A percentile compares a stretch with the other conserved stretches of the same genome.
Evolutionary conservation across 768 basidiomycete species (phyloP).

Genomic region (Lentinula detonsa): DNA sequence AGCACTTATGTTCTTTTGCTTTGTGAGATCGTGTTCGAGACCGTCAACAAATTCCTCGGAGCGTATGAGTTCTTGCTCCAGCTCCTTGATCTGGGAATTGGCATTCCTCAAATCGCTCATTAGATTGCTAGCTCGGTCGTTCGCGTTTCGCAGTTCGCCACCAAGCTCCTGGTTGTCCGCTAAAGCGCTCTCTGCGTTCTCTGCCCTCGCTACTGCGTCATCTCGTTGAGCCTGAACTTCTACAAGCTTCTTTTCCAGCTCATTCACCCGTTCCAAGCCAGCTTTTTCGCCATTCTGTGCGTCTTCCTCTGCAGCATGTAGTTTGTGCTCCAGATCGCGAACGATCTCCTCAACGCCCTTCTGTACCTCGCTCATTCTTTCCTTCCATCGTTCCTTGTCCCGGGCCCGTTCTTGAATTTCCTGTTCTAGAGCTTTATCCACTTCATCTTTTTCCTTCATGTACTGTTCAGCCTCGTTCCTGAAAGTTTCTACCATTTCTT

Average conservation of each 20-base stretch:
- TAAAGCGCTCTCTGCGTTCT: slow-evolving; percentile 58
- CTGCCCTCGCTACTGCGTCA: slow-evolving; percentile 50
- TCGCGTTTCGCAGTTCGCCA: slow-evolving; percentile 58
- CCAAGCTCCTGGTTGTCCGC: slow-evolving; percentile 66
- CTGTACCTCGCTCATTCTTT: slow-evolving; percentile 67
- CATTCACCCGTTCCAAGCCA: slow-evolving; percentile 29
- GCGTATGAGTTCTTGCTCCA: slow-evolving; percentile 54
- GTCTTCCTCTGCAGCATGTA: slow-evolving; percentile 44
- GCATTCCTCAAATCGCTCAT: slow-evolving; percentile 56
- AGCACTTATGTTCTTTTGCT: slow-evolving; percentile 39
- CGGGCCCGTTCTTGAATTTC: slow-evolving; percentile 54
- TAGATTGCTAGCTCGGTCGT: slow-evolving; percentile 49
- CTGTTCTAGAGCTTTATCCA: slow-evolving; percentile 39
- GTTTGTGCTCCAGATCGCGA: slow-evolving; percentile 52
- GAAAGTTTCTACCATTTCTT: slow-evolving; percentile 44
- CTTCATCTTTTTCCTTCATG: slow-evolving; percentile 37
- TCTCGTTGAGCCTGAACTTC: slow-evolving; percentile 48
- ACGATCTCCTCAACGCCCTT: slow-evolving; percentile 63
- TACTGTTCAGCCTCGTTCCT: slow-evolving; percentile 43
- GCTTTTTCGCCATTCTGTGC: slow-evolving; percentile 35
- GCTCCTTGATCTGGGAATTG: slow-evolving; percentile 49
- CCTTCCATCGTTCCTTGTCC: slow-evolving; percentile 68
- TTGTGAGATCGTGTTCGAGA: slow-evolving; percentile 51
- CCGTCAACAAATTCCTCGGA: slow-evolving; percentile 48
- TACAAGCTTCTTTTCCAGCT: slow-evolving; percentile 38